Conservation (phyloP, 2,329 filamentous ascomycete species). For the Botrytis fragariae region DNA sequence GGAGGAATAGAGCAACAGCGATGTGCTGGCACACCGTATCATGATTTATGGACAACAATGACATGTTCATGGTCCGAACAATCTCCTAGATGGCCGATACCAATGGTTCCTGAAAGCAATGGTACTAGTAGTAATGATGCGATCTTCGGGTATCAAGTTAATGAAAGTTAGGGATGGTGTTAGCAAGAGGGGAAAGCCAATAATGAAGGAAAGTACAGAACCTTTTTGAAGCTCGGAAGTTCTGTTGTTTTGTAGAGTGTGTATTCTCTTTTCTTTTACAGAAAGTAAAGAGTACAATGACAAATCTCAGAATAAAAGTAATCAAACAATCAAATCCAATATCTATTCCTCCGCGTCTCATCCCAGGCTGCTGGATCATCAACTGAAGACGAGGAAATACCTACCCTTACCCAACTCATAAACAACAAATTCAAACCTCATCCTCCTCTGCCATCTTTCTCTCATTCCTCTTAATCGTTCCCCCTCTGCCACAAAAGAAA, state of each 20-base stretch:
- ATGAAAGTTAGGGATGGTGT: neutral
- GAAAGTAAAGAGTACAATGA: neutral
- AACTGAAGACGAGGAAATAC: neutral
- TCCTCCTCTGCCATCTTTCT: too few species aligned
- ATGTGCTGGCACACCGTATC: constrained; percentile 20
- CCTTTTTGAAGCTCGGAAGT: neutral
- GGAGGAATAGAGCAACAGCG: neutral
- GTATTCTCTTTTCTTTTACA: neutral
- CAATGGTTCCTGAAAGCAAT: too few species aligned
- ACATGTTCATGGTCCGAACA: constrained; percentile 31
- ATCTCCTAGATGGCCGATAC: neutral
- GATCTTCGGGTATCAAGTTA: neutral
- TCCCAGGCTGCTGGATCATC: too few species aligned
- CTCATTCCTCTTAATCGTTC: accelerated
- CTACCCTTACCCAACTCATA: neutral
- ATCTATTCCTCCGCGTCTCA: too few species aligned
- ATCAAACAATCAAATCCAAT: neutral
- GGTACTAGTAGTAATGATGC: too few species aligned
- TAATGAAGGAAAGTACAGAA: neutral
- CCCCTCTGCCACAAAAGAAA: neutral
- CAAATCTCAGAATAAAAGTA: neutral
- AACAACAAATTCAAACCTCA: neutral
- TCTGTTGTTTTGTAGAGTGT: neutral
- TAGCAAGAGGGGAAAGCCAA: neutral
- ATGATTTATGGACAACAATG: constrained; percentile 37